Conservation (phyloP, 2,329 filamentous ascomycete genomes). For the Alternaria conjuncta region DNA sequence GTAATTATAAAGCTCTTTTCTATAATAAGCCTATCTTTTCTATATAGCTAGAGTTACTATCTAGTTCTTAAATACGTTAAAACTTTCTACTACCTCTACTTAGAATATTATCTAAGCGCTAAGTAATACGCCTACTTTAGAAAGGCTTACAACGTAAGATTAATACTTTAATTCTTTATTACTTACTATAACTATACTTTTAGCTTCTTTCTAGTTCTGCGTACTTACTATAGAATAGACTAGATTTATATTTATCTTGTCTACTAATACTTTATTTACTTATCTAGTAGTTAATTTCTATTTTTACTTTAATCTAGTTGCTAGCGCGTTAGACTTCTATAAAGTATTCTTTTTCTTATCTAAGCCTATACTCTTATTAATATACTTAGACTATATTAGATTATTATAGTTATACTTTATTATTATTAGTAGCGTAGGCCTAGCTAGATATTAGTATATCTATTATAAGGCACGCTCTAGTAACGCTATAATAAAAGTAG, state of each 20-base stretch:
- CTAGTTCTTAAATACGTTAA: too few relatives aligned
- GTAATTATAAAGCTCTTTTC: not conserved
- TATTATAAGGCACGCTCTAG: not conserved
- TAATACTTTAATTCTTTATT: too few relatives aligned
- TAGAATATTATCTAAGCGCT: too few relatives aligned
- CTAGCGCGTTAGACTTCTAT: too few relatives aligned
- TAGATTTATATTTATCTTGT: not conserved
- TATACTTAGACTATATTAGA: not conserved
- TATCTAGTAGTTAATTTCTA: not conserved
- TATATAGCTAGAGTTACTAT: not conserved
- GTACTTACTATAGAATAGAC: not conserved
- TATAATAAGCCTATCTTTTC: not conserved
- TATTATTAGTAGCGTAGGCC: not conserved
- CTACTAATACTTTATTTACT: not conserved
- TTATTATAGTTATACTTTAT: not conserved
- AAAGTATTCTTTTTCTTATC: too few relatives aligned
- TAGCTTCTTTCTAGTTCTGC: not conserved
- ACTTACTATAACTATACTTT: not conserved
- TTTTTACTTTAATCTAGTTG: not conserved
- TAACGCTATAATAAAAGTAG: not conserved
- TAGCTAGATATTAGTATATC: not conserved
- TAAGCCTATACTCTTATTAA: not conserved
- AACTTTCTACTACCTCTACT: too few relatives aligned
- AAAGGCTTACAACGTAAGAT: too few relatives aligned
- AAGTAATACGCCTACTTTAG: too few relatives aligned